Percentiles rank a stretch among this genome's conserved stretches.
Evolutionary conservation across 2,329 filamentous ascomycete genomes (phyloP).

Genomic region (Fusarium sarcochroum): DNA sequence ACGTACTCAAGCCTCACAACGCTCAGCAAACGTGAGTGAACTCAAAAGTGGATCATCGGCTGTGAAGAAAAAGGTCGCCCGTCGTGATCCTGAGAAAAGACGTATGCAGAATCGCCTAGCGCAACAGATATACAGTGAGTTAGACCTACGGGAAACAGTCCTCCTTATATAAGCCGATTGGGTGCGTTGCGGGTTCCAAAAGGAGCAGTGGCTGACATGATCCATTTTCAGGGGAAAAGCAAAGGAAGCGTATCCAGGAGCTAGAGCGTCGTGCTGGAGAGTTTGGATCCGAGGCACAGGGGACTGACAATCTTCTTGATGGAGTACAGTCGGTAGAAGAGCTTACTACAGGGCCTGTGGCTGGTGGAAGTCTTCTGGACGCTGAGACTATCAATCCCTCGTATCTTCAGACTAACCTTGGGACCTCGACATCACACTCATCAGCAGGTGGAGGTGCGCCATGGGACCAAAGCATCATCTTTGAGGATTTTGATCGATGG

Average conservation of each 20-base stretch:
- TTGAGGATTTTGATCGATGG: constrained; percentile 37
- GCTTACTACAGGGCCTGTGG: background rate
- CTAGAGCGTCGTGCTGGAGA: constrained; percentile 44
- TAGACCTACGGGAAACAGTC: no score
- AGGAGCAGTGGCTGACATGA: constrained; percentile 44
- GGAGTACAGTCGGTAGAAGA: background rate
- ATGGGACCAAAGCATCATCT: constrained; percentile 14
- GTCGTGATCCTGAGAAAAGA: constrained; percentile 47
- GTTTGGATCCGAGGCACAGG: background rate
- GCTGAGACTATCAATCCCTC: constrained; percentile 38
- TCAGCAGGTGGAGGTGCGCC: constrained; percentile 6
- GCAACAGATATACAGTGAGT: constrained; percentile 69
- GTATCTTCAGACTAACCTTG: constrained; percentile 23
- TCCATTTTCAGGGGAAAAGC: constrained; percentile 48
- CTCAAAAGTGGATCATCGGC: constrained; percentile 4
- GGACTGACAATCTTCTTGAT: background rate
- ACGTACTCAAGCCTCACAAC: constrained; percentile 1
- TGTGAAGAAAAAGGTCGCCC: constrained; percentile 31
- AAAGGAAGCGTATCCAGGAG: constrained; percentile 46
- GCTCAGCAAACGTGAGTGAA: background rate
- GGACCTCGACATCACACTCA: constrained; percentile 10
- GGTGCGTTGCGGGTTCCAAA: background rate
- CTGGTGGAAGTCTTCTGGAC: background rate
- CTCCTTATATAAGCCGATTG: constrained; percentile 9
- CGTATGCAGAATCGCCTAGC: constrained; percentile 49